Evolutionary conservation across 768 basidiomycete genomes (phyloP), one percentile per base, ranked within the genome.

Genomic region (Kwoniella botswanensis): DNA sequence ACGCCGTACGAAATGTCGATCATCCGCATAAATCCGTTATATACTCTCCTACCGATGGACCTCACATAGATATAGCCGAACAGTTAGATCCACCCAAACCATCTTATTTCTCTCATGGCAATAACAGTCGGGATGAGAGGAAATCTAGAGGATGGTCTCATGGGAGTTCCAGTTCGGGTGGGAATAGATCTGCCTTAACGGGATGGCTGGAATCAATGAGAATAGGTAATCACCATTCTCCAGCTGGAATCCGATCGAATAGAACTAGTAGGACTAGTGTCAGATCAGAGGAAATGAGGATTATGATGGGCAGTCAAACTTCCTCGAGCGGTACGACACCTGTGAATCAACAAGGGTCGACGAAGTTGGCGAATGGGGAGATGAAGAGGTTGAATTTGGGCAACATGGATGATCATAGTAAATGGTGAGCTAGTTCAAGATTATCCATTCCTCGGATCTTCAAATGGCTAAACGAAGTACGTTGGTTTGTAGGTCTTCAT

Each of bases 131-230:
- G 12, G 61, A 60, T 15, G 26, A 62, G 29, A 54, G 55, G 35
- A 72, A 72, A 52, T 50, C 29, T 9, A 42, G 74, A 68, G 67
- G 71, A 53, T 69, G 70, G 72, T 60, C 74, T 52, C 50, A 70
- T 58, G 71, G 71, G 10, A 71, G 70, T 59, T 71, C 72, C 3
- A 77, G 76, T 59, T 68, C 67, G 12, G 72, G 74, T 18, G 72
- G 71, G 1, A 77, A 76, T 50, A 60, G 79, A 62, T 73, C 72
- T 43, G 79, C 77, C 13, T 61, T 80, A 24, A 71, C 74, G 2
- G 79, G 79, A 7, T 68, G 77, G 64, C 61, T 80, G 59, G 79
- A 80, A 67, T 72, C 70, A 22, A 80, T 80, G 71, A 63, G 72
- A 12, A 63, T 77, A 22, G 70, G 68, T 29, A 44, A 61, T 35